Base-by-base conservation (phyloP, 306 rosid genomes). In the Inga laurina region DNA sequence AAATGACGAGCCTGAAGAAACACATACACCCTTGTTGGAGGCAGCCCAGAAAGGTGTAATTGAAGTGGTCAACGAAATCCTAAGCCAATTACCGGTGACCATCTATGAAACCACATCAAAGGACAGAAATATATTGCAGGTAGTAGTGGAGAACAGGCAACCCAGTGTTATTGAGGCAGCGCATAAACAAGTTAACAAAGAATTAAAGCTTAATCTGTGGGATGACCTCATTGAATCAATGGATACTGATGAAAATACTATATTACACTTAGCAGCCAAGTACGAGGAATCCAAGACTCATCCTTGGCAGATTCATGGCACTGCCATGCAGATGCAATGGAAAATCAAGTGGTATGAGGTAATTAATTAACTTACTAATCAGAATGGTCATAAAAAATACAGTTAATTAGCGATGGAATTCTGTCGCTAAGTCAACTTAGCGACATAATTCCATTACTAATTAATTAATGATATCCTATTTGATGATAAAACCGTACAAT, bases 271-370 rank as follows among this genome's bases (percentile, higher is more conserved):
- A 16, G 85, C 77, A n/a, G 81, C 85, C 0, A 56, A 32, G 51
- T 9, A 43, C 3, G 43, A 16, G 2, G 8, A 8, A 12, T 49
- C 59, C 11, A 0, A 0, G 0, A 0, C 3, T 8, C 35, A 30
- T 39, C 46, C 59, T n/a, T 76, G 85, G 85, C 71, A 22, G 19
- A 59, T 82, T 8, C 75, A 24, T 66, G 81, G 85, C 8, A 5
- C 9, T 2, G 85, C 81, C 3, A 39, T 76, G 75, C 80, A 75
- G 71, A 62, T 75, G 84, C 75, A 74, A n/a, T 65, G 76, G 80
- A 80, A 82, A 37, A 39, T 76, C 39, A 77, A 56, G 49, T 69
- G 74, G 74, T 69, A 37, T 5, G 15, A 69, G 49, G 74, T 69
- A 37, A 54, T 16, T 69, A 37, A 54, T 16, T 54, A 19, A 4